Base-by-base conservation (phyloP, 495 filamentous ascomycete species). In the Aspergillus cavernicola region DNA sequence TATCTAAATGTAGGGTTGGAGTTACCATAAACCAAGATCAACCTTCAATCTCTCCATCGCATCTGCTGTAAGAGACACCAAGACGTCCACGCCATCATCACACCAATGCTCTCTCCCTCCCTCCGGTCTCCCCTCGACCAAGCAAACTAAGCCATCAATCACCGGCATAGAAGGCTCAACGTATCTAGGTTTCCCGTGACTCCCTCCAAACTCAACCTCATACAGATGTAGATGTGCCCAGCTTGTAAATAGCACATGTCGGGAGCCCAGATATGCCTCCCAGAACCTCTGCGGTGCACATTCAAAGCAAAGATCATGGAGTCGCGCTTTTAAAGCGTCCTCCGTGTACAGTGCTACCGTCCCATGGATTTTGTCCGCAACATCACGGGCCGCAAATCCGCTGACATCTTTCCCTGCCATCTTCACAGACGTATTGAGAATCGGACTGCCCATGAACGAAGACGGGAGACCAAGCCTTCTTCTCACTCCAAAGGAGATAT, bases 1-100 rank as follows among this genome's bases (percentile, higher is more conserved):
- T n/a, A n/a, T n/a, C n/a, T n/a, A n/a, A n/a, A n/a, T n/a, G n/a
- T n/a, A n/a, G n/a, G n/a, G n/a, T n/a, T n/a, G n/a, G 19, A 35
- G 5, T 18, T 31, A 45, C 37, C 53, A 56, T 15, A 56, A 31
- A 3, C 7, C 29, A 40, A 26, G 29, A 20, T 56, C 45, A 20
- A 8, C 12, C 22, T 38, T 44, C 28, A 56, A 42, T 19, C 28
- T 40, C 44, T 50, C 45, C 20, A 29, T 39, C 4, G 43, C 52
- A 6, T 55, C 42, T 12, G 15, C 20, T 8, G 35, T 18, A 36
- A 55, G 16, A 18, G 46, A 42, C 19, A 49, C 13, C 15, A 36
- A 41, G 10, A 55, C 36, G 33, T 55, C 53, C 0, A 55, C 45
- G 8, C 44, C 53, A 28, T 55, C 43, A 36, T 55, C 53, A 43